A percentile compares a stretch with the other conserved stretches of the same genome.
phyloP scores from a whole-genome alignment of 202 grass and related monocot genomes.

The Saccharum hybrid region DNA sequence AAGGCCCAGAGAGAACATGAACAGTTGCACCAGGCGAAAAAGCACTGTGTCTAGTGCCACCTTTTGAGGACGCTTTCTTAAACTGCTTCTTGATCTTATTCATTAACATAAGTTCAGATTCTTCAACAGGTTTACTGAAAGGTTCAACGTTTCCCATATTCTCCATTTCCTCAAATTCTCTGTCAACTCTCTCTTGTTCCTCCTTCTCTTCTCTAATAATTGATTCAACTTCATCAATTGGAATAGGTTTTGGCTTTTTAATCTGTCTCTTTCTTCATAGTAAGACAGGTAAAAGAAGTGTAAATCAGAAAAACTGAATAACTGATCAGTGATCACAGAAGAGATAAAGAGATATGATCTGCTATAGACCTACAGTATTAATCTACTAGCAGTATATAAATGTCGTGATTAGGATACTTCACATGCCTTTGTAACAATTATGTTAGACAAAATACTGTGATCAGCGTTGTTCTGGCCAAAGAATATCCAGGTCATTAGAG shows the following conservation, averaged over 20 bases:
- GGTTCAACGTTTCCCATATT: slow-evolving; percentile 30
- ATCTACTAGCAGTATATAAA: background rate
- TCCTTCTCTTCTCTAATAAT: slow-evolving; percentile 72
- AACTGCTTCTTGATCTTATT: slow-evolving; percentile 54
- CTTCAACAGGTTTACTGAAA: slow-evolving; percentile 49
- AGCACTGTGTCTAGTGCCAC: slow-evolving; percentile 17
- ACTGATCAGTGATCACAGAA: background rate
- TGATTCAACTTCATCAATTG: slow-evolving; percentile 72
- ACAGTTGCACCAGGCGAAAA: slow-evolving; percentile 62
- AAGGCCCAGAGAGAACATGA: slow-evolving; percentile 75
- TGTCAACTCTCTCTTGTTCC: slow-evolving; percentile 70
- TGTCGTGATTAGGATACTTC: background rate
- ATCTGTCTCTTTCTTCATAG: slow-evolving; percentile 74
- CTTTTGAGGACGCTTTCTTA: slow-evolving; percentile 53
- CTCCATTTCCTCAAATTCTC: slow-evolving; percentile 70
- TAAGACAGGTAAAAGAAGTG: slow-evolving; percentile 1
- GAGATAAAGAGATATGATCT: background rate
- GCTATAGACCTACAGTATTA: background rate
- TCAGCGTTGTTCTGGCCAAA: background rate
- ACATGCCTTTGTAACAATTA: background rate
- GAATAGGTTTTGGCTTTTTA: slow-evolving; percentile 86
- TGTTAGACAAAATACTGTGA: background rate
- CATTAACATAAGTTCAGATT: slow-evolving; percentile 53
- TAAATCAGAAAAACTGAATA: slow-evolving; percentile 3
- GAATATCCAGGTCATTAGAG: slow-evolving; percentile 1